Percentiles rank a stretch among this genome's conserved stretches.
These are phyloP conservation scores for Globisporangium recalcitrans DNA, from an alignment of 352 stramenopile genomes.

Conservation along the genomic window DNA sequence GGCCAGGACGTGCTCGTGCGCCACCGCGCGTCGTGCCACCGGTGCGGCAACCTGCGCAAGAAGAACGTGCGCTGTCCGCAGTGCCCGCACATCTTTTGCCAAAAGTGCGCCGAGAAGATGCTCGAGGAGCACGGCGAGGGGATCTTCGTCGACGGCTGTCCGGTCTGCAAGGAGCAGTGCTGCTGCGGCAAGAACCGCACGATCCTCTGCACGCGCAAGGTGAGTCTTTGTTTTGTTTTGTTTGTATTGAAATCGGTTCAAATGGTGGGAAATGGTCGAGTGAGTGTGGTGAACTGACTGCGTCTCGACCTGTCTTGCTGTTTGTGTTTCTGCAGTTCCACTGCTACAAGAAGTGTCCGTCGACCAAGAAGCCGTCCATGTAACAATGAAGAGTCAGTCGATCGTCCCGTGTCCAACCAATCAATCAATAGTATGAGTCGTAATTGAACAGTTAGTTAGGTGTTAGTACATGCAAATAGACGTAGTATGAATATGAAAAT, in stretches of 20 bases:
- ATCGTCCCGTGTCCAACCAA: background rate
- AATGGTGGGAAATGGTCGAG: background rate
- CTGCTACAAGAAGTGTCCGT: constrained; percentile 89
- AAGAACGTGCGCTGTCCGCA: constrained; percentile 77
- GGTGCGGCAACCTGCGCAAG: constrained; percentile 86
- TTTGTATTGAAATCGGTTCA: background rate
- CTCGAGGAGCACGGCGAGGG: constrained; percentile 71
- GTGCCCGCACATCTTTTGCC: constrained; percentile 88
- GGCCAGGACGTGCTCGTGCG: constrained; percentile 40
- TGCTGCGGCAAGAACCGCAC: constrained; percentile 86
- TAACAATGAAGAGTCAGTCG: constrained; percentile 5
- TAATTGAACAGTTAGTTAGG: constrained; percentile 1
- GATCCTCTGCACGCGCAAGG: constrained; percentile 56
- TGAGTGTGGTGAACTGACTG: background rate
- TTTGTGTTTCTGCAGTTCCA: constrained; percentile 47
- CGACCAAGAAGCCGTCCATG: constrained; percentile 53
- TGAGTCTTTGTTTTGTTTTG: constrained; percentile 14
- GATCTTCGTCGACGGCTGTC: constrained; percentile 78
- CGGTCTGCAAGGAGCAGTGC: constrained; percentile 84
- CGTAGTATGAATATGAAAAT: background rate
- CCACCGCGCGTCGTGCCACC: constrained; percentile 82
- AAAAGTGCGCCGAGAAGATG: constrained; percentile 88
- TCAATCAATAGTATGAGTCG: background rate
- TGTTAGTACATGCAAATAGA: constrained; percentile 1
- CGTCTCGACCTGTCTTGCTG: background rate